A percentile compares a stretch with the other conserved stretches of the same genome.
Evolutionary conservation across 1,139 yeast species (phyloP).

Genomic region (Nematodospora anomalae): DNA sequence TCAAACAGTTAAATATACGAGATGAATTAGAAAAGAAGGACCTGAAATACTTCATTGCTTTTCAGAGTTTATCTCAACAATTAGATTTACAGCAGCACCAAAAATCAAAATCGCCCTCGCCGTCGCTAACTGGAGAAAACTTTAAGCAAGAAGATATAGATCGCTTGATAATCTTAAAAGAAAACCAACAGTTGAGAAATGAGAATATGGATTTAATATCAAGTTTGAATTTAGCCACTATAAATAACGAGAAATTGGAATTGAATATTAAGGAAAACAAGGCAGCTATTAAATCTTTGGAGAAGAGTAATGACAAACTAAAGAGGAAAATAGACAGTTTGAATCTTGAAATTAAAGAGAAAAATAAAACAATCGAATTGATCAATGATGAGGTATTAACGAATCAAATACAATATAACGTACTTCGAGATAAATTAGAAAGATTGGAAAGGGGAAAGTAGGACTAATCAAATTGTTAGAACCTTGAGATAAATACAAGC

Average conservation of each 20-base stretch:
- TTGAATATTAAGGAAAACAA: conserved; percentile 14
- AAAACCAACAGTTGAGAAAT: conserved; percentile 14
- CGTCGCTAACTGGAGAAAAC: conserved; percentile 12
- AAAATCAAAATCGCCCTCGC: conserved; percentile 14
- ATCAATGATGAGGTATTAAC: conserved; percentile 73
- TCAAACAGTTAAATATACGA: conserved; percentile 26
- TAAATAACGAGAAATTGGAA: conserved; percentile 26
- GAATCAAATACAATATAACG: conserved; percentile 67
- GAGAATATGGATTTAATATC: conserved; percentile 20
- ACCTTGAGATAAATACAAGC: too few relatives aligned
- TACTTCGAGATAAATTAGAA: conserved; percentile 46
- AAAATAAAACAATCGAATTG: conserved; percentile 56
- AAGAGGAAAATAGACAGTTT: conserved; percentile 34
- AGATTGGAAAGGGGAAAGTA: neutral
- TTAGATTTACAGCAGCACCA: conserved; percentile 8
- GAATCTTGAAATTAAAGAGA: conserved; percentile 51
- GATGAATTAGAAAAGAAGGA: conserved; percentile 37
- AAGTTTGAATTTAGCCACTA: conserved; percentile 26
- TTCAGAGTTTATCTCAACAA: conserved; percentile 27
- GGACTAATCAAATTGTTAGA: too few relatives aligned
- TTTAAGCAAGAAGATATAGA: conserved; percentile 8
- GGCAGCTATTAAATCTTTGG: conserved; percentile 19
- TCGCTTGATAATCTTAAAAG: conserved; percentile 10
- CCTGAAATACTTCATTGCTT: conserved; percentile 33
- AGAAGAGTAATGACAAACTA: conserved; percentile 24